These are phyloP conservation scores for Mollisiaceae sp. DNA, from an alignment of 2,329 filamentous ascomycete species.

Conservation along the genomic window DNA sequence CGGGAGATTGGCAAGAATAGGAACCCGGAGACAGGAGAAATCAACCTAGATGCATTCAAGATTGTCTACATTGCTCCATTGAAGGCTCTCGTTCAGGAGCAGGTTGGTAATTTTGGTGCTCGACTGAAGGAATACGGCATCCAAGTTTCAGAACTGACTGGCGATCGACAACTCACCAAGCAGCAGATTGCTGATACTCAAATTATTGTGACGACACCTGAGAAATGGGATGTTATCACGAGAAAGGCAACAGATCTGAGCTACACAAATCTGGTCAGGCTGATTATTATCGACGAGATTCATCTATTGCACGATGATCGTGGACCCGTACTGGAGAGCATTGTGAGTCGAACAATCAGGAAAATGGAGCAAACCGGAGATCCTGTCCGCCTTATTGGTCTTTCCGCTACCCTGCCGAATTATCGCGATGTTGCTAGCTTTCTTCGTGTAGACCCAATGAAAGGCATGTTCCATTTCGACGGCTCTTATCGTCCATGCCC, in stretches of 20 bases:
- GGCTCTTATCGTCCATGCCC: slow-evolving; percentile 93
- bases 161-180: slow-evolving; percentile 97
- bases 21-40: slow-evolving; percentile 86
- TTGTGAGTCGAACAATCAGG: slow-evolving; percentile 91
- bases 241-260: slow-evolving; percentile 95
- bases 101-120: slow-evolving; percentile 96
- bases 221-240: slow-evolving; percentile 99
- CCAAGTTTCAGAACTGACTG: slow-evolving; percentile 91
- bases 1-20: slow-evolving; percentile 96
- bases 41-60: slow-evolving; percentile 96
- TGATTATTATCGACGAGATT: slow-evolving; percentile 98
- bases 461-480: slow-evolving; percentile 95
- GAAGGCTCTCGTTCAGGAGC: slow-evolving; percentile 95
- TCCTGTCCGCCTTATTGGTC: slow-evolving; percentile 85
- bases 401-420: slow-evolving; percentile 95
- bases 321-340: slow-evolving; percentile 95
- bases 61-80: slow-evolving; percentile 97
- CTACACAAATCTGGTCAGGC: slow-evolving; percentile 94
- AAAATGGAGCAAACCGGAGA: slow-evolving; percentile 94
- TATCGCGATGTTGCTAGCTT: slow-evolving; percentile 97
- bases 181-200: slow-evolving; percentile 98
- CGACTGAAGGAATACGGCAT: slow-evolving; percentile 90
- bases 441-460: slow-evolving; percentile 82
- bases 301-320: slow-evolving; percentile 97
- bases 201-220: slow-evolving; percentile 96